A percentile compares a stretch with the other conserved stretches of the same genome.
phyloP scores from a whole-genome alignment of 257 asterid genomes.

The Ocimum tenuiflorum region DNA sequence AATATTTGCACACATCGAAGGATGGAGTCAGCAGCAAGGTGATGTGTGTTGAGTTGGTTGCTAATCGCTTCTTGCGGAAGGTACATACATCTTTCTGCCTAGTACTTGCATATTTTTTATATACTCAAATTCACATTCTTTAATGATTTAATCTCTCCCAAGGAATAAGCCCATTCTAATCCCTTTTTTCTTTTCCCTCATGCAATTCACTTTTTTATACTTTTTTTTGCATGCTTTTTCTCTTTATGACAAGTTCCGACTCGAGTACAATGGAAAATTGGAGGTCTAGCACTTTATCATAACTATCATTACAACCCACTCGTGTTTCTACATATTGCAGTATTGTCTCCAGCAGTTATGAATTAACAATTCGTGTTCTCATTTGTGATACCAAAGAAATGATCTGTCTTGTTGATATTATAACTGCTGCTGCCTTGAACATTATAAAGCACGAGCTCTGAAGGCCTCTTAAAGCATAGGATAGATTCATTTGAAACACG shows the following conservation, averaged over 20 bases:
- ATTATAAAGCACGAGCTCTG: too few relatives aligned
- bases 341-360: too few relatives aligned
- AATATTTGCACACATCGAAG: conserved; percentile 26
- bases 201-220: not conserved
- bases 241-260: not conserved
- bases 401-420: too few relatives aligned
- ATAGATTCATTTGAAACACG: not conserved
- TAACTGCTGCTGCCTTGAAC: too few relatives aligned
- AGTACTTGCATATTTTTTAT: not conserved
- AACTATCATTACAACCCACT: too few relatives aligned
- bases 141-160: not conserved
- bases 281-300: not conserved
- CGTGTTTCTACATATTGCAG: too few relatives aligned
- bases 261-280: too few relatives aligned
- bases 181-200: not conserved
- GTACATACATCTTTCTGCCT: conserved; percentile 37
- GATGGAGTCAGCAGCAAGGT: conserved; percentile 42
- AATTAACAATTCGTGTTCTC: too few relatives aligned
- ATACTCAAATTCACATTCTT: not conserved
- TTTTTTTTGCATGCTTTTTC: not conserved
- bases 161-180: not conserved
- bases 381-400: too few relatives aligned
- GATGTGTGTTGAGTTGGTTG: conserved; percentile 92
- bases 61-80: conserved; percentile 95
- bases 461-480: not conserved